Conservation (phyloP, 2,329 filamentous ascomycete genomes). For the Fusarium neocosmosporiellum region DNA sequence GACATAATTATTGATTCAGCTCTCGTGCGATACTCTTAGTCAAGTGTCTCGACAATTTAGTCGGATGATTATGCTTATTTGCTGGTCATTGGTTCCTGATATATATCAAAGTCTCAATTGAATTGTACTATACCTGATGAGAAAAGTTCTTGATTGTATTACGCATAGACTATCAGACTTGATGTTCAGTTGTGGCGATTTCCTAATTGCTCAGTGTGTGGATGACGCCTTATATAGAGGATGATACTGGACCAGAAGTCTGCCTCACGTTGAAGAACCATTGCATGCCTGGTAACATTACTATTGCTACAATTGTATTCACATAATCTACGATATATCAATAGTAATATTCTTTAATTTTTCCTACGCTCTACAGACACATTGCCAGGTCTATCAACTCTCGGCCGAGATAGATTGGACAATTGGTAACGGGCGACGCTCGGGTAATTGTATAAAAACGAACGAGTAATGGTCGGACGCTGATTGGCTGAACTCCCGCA, state of each 20-base stretch:
- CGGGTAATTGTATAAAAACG: slow-evolving; percentile 30
- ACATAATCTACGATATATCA: accelerated
- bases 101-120: background rate
- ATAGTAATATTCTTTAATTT: background rate
- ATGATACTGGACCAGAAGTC: background rate
- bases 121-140: background rate
- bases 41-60: background rate
- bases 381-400: background rate
- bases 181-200: background rate
- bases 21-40: background rate
- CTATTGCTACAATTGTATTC: background rate
- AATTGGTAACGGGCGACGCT: slow-evolving; percentile 16
- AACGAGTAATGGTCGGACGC: slow-evolving; percentile 42
- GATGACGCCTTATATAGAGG: slow-evolving; percentile 22
- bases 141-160: background rate
- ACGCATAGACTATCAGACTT: background rate
- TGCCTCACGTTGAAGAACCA: background rate
- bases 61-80: background rate
- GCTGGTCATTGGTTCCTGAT: background rate
- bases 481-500: slow-evolving; percentile 47
- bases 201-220: background rate
- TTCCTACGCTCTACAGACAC: background rate
- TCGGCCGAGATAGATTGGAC: slow-evolving; percentile 9
- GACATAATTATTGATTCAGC: background rate
- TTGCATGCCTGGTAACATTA: no score